These are phyloP conservation scores for Cercospora citrullina DNA, from an alignment of 2,329 filamentous ascomycete species.

Conservation along the genomic window DNA sequence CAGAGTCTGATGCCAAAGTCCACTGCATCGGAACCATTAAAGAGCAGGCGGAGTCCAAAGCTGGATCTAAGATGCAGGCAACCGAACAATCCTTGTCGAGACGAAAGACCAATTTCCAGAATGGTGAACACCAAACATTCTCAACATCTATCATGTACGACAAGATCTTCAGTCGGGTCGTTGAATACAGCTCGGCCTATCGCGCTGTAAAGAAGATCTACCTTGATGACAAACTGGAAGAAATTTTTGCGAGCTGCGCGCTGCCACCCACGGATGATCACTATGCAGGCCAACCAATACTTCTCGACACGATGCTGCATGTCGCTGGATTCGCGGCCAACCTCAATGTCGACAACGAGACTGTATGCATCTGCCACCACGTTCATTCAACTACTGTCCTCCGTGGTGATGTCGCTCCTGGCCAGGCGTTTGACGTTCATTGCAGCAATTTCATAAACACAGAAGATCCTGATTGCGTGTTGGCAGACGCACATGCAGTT, in stretches of 20 bases:
- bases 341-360: conserved; percentile 19
- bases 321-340: conserved; percentile 24
- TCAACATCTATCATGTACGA: conserved; percentile 21
- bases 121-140: conserved; percentile 16
- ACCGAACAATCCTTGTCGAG: conserved; percentile 6
- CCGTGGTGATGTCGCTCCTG: background rate
- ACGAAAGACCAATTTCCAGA: conserved; percentile 1
- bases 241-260: conserved; percentile 19
- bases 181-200: conserved; percentile 18
- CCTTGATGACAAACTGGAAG: conserved; percentile 17
- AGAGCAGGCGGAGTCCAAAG: background rate
- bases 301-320: conserved; percentile 23
- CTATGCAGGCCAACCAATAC: conserved; percentile 20
- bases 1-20: background rate
- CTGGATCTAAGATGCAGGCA: conserved; percentile 1
- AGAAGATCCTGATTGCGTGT: conserved; percentile 6
- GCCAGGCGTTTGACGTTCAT: conserved; percentile 13
- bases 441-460: conserved; percentile 16
- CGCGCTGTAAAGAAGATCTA: conserved; percentile 18
- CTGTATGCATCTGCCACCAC: conserved; percentile 18
- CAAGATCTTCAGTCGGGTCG: conserved; percentile 21
- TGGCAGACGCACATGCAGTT: conserved; percentile 21
- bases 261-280: conserved; percentile 5
- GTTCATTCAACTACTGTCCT: conserved; percentile 14
- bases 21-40: conserved; percentile 12